Percentiles rank a stretch among this genome's conserved stretches.
These are phyloP conservation scores for Pythium guiyangense DNA, from an alignment of 352 stramenopile genomes.

Conservation along the genomic window DNA sequence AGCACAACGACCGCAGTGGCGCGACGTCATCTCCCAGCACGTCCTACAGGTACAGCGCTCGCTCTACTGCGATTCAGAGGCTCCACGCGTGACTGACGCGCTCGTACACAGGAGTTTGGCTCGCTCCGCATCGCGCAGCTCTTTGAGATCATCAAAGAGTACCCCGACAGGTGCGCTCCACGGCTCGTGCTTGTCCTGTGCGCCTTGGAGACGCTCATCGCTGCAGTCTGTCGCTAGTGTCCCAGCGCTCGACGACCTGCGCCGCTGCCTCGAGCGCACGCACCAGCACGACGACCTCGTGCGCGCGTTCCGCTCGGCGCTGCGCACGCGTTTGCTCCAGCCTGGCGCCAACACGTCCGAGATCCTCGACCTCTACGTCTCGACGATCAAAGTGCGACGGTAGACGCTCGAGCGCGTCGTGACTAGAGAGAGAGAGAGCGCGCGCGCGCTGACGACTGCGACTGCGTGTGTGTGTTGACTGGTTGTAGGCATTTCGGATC, in stretches of 20 bases:
- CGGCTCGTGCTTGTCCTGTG: too few relatives aligned
- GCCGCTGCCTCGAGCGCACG: conserved; percentile 75
- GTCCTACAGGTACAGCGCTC: conserved; percentile 20
- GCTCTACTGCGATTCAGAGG: too few relatives aligned
- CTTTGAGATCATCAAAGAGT: conserved; percentile 97
- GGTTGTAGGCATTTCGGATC: conserved; percentile 77
- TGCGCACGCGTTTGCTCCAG: conserved; percentile 91
- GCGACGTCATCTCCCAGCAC: conserved; percentile 38
- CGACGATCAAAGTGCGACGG: conserved; percentile 91
- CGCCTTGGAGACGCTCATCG: too few relatives aligned
- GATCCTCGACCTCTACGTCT: conserved; percentile 98
- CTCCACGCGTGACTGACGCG: too few relatives aligned
- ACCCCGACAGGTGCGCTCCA: conserved; percentile 90
- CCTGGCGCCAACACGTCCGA: conserved; percentile 93
- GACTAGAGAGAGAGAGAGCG: too few relatives aligned
- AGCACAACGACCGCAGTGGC: conserved; percentile 27
- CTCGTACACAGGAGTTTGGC: conserved; percentile 41
- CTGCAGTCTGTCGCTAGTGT: conserved; percentile 29
- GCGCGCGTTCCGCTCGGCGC: conserved; percentile 60
- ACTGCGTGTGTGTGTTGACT: neutral
- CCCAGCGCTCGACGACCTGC: conserved; percentile 64
- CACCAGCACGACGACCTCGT: conserved; percentile 84
- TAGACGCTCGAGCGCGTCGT: too few relatives aligned
- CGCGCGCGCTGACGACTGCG: too few relatives aligned
- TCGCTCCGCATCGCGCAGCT: conserved; percentile 88